Evolutionary conservation across 345 rosid genomes (phyloP), one percentile per base, ranked within the genome.

Genomic region (Crucihimalaya himalaica): DNA sequence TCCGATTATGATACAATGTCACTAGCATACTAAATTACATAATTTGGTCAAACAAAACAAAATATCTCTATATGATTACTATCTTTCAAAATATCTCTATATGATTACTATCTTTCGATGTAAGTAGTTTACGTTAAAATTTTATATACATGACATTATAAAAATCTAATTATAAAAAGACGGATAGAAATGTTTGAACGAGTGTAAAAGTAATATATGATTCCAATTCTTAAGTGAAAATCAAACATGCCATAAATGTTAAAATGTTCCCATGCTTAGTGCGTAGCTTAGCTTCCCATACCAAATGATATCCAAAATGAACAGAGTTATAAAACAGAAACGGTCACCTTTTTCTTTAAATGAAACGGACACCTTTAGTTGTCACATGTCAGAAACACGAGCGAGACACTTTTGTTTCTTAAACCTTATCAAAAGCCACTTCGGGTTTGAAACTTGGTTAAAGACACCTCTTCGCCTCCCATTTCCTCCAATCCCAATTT

Each of bases 341-440:
- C 61, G 57, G 69, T 64, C 55, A 42, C 53, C 31, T 48, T 72
- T 63, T 51, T 19, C 19, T 48, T 10, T 51, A 51, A 23, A 51
- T 23, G 56, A 51, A 51, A 51, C 31, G 58, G 63, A 62, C 69
- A 52, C 63, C 40, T 51, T 68, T 69, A 61, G 48, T 68, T 23
- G 62, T 74, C 74, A 61, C 27, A 60, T 62, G 79, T 63, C 48
- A 68, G 74, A 52, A 75, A 21, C 75, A 76, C 65, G 74, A 69
- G 74, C 19, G 3, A 4, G 57, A 53, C 75, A 62, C 70, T 69
- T 66, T 50, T 68, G 74, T 31, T 75, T 34, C 46, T 76, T 69
- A 27, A 21, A 55, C 55, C 71, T 70, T 63, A 37, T 63, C 80
- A 70, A 76, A 35, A 56, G 71, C 71, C 80, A 54, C 10, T 45